Base-by-base conservation (phyloP, 331 rosid species). In the Quercus phellos region DNA sequence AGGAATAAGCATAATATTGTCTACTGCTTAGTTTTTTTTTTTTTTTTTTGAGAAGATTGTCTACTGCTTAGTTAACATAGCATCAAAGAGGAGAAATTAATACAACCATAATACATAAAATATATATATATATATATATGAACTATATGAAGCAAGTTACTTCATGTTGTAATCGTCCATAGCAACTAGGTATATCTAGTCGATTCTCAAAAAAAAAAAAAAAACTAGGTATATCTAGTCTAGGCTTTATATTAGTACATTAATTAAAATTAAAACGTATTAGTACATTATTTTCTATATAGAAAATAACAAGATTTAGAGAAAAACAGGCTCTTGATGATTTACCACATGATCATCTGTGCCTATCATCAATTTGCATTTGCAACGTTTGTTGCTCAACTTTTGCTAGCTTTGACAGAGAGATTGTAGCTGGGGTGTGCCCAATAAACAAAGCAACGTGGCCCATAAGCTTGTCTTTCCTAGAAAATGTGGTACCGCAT, bases 401-500 rank as follows among this genome's bases (percentile, higher is more conserved):
- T 81, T 79, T 77, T 10, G 38, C 72, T 1, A 54, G 22, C 61
- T 30, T 74, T 0, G 85, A 38, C 18, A 81, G 29, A 56, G 78
- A 84, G 24, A 13, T 51, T 27, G 68, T 74, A 0, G 79, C 80
- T 1, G 97, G 99, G 4, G 75, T 29, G 78, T 94, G 98, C 0
- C 98, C 99, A 0, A 83, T 68, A 71, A 94, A 94, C 94, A 94
- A 86, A 72, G 90, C 79, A 24, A 90, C 90, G 64, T 94, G 99
- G 2, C 97, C 96, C 93, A 90, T 79, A 21, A 94, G 94, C 84
- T 94, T 94, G 78, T 94, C 98, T 55, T 94, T 94, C 85, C 98
- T 87, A 4, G 98, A 94, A 82, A 94, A 94, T 0, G 98, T 91
- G 8, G 97, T 92, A n/a, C 98, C 99, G 77, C 99, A 94, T 3